Conservation (phyloP, 2,329 filamentous ascomycete genomes). For the Arachnopeziza araneosa region DNA sequence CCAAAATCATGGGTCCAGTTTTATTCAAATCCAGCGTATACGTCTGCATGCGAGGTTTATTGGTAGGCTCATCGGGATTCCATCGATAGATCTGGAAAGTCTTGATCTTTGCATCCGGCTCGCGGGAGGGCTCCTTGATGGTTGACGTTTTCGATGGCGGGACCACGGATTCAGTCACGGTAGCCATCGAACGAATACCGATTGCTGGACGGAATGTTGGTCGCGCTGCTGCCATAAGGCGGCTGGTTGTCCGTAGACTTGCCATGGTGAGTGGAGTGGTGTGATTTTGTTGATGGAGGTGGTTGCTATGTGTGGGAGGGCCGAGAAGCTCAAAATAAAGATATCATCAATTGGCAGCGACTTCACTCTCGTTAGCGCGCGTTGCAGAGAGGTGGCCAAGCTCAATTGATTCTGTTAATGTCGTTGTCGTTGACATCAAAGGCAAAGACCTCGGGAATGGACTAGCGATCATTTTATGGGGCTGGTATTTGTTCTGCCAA, state of each 20-base stretch:
- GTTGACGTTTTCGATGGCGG: constrained; percentile 20
- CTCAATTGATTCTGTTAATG: neutral
- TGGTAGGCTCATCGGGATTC: constrained; percentile 87
- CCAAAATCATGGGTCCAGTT: constrained; percentile 97
- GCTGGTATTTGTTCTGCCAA: neutral
- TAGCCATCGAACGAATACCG: constrained; percentile 16
- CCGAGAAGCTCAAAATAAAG: neutral
- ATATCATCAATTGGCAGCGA: neutral
- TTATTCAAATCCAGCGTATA: constrained; percentile 97
- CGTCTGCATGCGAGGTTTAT: constrained; percentile 92
- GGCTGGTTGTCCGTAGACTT: constrained; percentile 20
- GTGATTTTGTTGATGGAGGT: neutral
- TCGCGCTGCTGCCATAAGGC: constrained; percentile 20
- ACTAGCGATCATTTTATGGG: neutral
- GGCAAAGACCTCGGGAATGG: neutral
- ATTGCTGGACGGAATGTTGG: constrained; percentile 15
- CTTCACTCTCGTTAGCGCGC: neutral
- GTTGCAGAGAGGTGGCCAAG: neutral
- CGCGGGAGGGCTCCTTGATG: constrained; percentile 42
- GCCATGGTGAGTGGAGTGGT: constrained; percentile 24
- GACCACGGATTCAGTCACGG: constrained; percentile 9
- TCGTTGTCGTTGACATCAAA: neutral
- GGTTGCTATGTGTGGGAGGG: neutral
- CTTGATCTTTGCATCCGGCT: constrained; percentile 69
- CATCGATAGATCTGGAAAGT: constrained; percentile 98